Evolutionary conservation across 139 green algal species (phyloP).

Genomic region (Micractinium sp.): DNA sequence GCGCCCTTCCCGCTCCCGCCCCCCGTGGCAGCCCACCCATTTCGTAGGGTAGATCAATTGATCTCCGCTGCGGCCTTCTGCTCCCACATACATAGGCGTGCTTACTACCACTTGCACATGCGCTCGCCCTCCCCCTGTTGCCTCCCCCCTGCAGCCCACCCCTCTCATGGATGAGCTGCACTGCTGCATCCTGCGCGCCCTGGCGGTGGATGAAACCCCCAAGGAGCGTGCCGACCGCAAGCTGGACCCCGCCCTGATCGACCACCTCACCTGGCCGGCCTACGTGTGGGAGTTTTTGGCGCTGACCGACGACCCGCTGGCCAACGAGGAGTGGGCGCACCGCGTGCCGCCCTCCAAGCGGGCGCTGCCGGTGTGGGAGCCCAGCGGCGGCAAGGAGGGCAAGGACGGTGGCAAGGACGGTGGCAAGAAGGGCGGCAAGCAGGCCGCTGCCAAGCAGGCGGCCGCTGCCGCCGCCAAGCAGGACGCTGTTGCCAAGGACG

Average conservation of each 20-base stretch:
- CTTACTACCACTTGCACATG: too few species aligned
- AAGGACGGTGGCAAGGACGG: neutral
- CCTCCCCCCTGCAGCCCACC: slow-evolving; percentile 32
- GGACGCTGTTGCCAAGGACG: neutral
- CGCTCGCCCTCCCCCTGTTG: too few species aligned
- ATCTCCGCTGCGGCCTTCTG: neutral
- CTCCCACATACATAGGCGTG: neutral
- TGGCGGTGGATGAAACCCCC: slow-evolving; percentile 60
- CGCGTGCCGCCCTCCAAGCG: neutral
- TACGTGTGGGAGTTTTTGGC: slow-evolving; percentile 79
- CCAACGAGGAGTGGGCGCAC: slow-evolving; percentile 31
- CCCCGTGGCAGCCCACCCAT: too few species aligned
- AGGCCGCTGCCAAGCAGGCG: neutral
- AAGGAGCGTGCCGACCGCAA: slow-evolving; percentile 41
- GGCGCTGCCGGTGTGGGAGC: too few species aligned
- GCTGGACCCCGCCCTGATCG: slow-evolving; percentile 62
- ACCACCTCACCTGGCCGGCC: slow-evolving; percentile 77
- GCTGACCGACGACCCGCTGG: slow-evolving; percentile 42
- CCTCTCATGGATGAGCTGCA: slow-evolving; percentile 68
- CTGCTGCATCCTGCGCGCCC: slow-evolving; percentile 58
- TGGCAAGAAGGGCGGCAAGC: neutral
- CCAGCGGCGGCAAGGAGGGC: neutral
- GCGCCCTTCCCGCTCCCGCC: too few species aligned
- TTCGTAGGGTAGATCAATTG: too few species aligned
- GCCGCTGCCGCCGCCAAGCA: neutral